phyloP scores from a whole-genome alignment of 176 grass and related monocot species.

The Zizania latifolia region DNA sequence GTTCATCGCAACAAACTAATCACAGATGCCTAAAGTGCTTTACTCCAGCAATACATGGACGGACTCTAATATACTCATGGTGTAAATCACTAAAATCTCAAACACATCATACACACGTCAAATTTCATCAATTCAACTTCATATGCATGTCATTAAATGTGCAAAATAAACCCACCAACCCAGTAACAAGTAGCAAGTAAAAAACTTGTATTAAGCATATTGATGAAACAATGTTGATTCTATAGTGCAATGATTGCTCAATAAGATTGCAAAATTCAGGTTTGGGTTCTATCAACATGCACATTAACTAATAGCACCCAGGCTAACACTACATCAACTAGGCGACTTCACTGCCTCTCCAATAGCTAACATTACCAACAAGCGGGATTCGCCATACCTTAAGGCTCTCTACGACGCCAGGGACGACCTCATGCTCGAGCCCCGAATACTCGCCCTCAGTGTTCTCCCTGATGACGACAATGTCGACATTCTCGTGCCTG shows the following conservation, averaged over 20 bases:
- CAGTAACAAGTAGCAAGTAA: neutral
- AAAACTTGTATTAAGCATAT: neutral
- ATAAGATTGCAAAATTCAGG: neutral
- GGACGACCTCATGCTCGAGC: constrained; percentile 94
- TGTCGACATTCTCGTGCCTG: constrained; percentile 87
- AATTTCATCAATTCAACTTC: neutral
- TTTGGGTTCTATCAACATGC: neutral
- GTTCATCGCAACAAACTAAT: neutral
- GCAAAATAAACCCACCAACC: neutral
- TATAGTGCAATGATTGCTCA: neutral
- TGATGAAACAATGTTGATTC: neutral
- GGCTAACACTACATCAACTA: neutral
- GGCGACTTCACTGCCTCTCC: neutral
- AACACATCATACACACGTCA: neutral
- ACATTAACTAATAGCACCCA: neutral
- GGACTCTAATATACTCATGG: neutral
- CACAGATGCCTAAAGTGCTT: neutral
- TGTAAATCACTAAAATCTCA: neutral
- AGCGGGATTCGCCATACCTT: constrained; percentile 48
- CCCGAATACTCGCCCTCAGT: constrained; percentile 96
- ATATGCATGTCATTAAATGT: neutral
- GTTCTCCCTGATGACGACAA: constrained; percentile 99
- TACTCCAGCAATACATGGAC: neutral
- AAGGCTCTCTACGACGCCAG: constrained; percentile 87
- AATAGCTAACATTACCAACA: neutral